Percentiles rank a stretch among this genome's conserved stretches.
Conservation (phyloP, 768 basidiomycete species). For the Imleria badia region DNA sequence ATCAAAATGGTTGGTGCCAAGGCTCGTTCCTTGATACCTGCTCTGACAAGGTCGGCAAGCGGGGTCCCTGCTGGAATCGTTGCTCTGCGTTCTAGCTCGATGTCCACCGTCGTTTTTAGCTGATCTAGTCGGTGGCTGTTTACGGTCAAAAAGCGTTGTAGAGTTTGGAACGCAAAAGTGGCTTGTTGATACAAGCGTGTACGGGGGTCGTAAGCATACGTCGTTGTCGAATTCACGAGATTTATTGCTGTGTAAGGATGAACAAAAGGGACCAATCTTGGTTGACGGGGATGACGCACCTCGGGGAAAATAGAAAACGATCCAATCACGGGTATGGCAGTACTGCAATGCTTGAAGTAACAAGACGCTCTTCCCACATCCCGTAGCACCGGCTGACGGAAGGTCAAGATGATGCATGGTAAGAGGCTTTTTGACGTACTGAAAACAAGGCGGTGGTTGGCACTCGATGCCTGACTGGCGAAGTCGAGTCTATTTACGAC, state of each 20-base stretch:
- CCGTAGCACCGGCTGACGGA: slow-evolving; percentile 62
- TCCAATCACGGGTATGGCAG: slow-evolving; percentile 63
- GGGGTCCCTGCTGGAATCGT: slow-evolving; percentile 47
- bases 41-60: slow-evolving; percentile 54
- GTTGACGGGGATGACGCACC: slow-evolving; percentile 40
- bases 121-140: slow-evolving; percentile 48
- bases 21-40: slow-evolving; percentile 54
- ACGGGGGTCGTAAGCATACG: slow-evolving; percentile 71
- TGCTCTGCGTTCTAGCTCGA: slow-evolving; percentile 48
- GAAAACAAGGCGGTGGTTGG: slow-evolving; percentile 55
- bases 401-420: not conserved
- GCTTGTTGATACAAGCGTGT: slow-evolving; percentile 80
- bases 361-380: slow-evolving; percentile 80
- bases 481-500: slow-evolving; percentile 51
- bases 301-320: slow-evolving; percentile 83
- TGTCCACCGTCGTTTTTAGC: slow-evolving; percentile 41
- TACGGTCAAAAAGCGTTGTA: slow-evolving; percentile 59
- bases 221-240: slow-evolving; percentile 73
- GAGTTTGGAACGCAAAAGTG: slow-evolving; percentile 56
- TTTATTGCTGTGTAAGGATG: slow-evolving; percentile 40
- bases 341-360: slow-evolving; percentile 77
- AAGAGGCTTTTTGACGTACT: slow-evolving; percentile 45
- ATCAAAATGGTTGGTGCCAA: slow-evolving; percentile 57
- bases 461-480: slow-evolving; percentile 50
- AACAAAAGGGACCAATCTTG: not conserved